phyloP scores from a whole-genome alignment of 805 yeast species.

The Pichia phayaonensis region DNA sequence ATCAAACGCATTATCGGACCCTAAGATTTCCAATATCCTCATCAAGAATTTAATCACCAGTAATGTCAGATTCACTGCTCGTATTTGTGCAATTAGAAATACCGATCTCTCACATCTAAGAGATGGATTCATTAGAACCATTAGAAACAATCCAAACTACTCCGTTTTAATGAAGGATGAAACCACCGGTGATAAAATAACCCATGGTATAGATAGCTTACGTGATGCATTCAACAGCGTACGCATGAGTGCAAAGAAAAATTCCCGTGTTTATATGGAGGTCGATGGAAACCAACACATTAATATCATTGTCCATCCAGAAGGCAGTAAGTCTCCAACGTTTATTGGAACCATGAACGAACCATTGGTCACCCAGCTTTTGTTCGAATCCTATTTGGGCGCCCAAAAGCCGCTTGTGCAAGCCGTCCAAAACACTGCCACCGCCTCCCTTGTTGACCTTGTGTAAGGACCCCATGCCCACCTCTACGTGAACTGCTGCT shows the following conservation, averaged over 20 bases:
- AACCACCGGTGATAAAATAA: slow-evolving; percentile 24
- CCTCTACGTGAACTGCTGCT: too few relatives aligned
- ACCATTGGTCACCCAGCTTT: slow-evolving; percentile 56
- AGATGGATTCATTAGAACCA: slow-evolving; percentile 82
- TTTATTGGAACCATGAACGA: slow-evolving; percentile 53
- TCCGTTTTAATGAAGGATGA: slow-evolving; percentile 37
- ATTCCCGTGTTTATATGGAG: slow-evolving; percentile 58
- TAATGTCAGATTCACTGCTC: slow-evolving; percentile 55
- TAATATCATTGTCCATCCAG: slow-evolving; percentile 24
- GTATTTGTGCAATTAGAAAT: slow-evolving; percentile 81
- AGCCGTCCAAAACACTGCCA: slow-evolving; percentile 18
- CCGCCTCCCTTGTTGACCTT: slow-evolving; percentile 14
- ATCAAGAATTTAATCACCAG: slow-evolving; percentile 50
- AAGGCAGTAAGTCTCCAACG: slow-evolving; percentile 9
- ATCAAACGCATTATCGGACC: slow-evolving; percentile 40
- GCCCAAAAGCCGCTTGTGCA: slow-evolving; percentile 59
- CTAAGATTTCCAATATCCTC: slow-evolving; percentile 43
- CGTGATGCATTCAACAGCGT: slow-evolving; percentile 46
- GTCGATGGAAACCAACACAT: slow-evolving; percentile 41
- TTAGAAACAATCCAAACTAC: slow-evolving; percentile 58
- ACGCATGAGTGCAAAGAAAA: slow-evolving; percentile 68
- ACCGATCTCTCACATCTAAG: slow-evolving; percentile 86
- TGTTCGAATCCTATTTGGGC: slow-evolving; percentile 69
- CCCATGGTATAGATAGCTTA: slow-evolving; percentile 56
- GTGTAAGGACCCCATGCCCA: too few relatives aligned